These are phyloP conservation scores for Candida anglica DNA, from an alignment of 805 yeast species.

Conservation along the genomic window DNA sequence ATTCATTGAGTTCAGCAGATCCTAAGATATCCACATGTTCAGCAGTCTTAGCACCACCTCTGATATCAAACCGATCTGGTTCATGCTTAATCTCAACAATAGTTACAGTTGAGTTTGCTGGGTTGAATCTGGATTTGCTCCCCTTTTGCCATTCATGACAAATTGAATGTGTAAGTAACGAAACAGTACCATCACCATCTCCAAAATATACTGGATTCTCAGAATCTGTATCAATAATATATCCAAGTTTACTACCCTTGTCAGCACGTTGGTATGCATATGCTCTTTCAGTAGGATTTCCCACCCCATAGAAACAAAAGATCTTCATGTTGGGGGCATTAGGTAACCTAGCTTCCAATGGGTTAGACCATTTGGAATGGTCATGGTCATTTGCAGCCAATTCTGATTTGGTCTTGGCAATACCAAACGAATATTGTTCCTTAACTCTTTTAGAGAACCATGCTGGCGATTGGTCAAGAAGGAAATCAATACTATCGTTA, in stretches of 20 bases:
- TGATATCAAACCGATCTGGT: constrained; percentile 88
- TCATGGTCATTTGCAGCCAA: constrained; percentile 61
- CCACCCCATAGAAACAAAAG: constrained; percentile 92
- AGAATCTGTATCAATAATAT: constrained; percentile 66
- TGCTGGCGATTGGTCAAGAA: constrained; percentile 62
- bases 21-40: constrained; percentile 98
- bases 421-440: constrained; percentile 76
- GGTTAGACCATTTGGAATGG: constrained; percentile 88
- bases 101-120: constrained; percentile 68
- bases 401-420: constrained; percentile 58
- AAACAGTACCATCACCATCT: constrained; percentile 96
- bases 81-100: constrained; percentile 90
- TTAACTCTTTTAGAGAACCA: constrained; percentile 69
- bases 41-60: constrained; percentile 97
- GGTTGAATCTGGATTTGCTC: constrained; percentile 64
- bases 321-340: constrained; percentile 89
- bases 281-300: constrained; percentile 93
- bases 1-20: constrained; percentile 85
- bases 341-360: constrained; percentile 87
- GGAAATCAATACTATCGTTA: constrained; percentile 59
- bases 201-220: constrained; percentile 69
- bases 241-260: constrained; percentile 51
- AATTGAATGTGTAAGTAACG: constrained; percentile 80
- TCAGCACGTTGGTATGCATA: constrained; percentile 72
- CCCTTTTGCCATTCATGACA: constrained; percentile 86